Conservation (phyloP, 805 yeast species). For the Wilhelminamyces savonicus region DNA sequence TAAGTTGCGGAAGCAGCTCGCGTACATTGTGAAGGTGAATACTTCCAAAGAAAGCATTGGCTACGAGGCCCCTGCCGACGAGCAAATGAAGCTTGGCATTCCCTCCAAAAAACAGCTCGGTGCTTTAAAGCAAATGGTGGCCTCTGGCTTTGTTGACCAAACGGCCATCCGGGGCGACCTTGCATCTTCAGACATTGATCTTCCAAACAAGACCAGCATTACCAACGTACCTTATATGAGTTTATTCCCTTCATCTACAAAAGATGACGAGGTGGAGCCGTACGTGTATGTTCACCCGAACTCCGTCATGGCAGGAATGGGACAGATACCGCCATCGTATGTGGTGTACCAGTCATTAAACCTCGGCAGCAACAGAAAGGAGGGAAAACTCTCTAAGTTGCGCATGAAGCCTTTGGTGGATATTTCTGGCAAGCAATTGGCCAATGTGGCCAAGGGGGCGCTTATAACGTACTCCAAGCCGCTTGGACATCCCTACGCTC, state of each 20-base stretch:
- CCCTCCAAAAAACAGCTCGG: conserved; percentile 67
- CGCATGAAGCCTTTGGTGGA: conserved; percentile 77
- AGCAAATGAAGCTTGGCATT: conserved; percentile 46
- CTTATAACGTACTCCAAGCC: conserved; percentile 86
- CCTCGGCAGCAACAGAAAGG: conserved; percentile 39
- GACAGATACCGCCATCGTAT: conserved; percentile 73
- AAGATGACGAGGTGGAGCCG: conserved; percentile 38
- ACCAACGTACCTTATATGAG: conserved; percentile 62
- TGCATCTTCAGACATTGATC: conserved; percentile 52
- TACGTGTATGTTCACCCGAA: conserved; percentile 75
- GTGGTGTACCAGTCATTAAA: conserved; percentile 69
- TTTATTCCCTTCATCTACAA: conserved; percentile 37
- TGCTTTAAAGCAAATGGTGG: conserved; percentile 83
- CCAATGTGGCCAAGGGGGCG: conserved; percentile 70
- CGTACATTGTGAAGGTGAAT: conserved; percentile 64
- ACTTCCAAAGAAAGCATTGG: conserved; percentile 58
- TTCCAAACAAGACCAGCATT: conserved; percentile 53
- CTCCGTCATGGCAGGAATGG: conserved; percentile 55
- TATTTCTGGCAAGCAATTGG: conserved; percentile 64
- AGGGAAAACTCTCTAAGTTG: conserved; percentile 36
- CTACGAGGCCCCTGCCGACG: conserved; percentile 22
- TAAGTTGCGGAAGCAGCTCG: conserved; percentile 75
- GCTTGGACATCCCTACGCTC: conserved; percentile 83
- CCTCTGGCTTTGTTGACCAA: conserved; percentile 91
- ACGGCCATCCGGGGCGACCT: conserved; percentile 80